phyloP scores from a whole-genome alignment of 805 yeast species.

The Torulaspora microellipsoides region DNA sequence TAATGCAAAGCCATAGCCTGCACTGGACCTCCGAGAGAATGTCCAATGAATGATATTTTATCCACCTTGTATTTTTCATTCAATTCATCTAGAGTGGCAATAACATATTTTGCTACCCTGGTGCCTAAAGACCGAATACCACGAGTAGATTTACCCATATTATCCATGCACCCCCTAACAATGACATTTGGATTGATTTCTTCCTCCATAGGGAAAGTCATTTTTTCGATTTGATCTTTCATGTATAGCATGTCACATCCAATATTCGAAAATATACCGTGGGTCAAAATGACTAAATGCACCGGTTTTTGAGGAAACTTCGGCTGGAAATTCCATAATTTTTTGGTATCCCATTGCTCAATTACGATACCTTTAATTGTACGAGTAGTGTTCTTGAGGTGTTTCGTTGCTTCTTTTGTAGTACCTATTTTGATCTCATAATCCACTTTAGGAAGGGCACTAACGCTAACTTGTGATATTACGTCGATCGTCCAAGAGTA shows the following conservation, averaged over 20 bases:
- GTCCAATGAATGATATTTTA: conserved; percentile 83
- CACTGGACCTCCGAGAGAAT: conserved; percentile 88
- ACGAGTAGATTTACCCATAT: conserved; percentile 81
- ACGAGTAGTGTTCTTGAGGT: conserved; percentile 1
- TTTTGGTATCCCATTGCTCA: conserved; percentile 49
- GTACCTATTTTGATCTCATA: conserved; percentile 60
- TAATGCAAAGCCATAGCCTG: conserved; percentile 90
- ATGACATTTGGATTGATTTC: conserved; percentile 49
- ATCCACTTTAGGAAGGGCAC: conserved; percentile 60
- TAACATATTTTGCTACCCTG: conserved; percentile 68
- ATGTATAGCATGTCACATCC: conserved; percentile 87
- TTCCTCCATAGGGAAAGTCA: conserved; percentile 16
- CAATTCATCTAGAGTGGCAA: conserved; percentile 44
- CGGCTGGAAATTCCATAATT: conserved; percentile 73
- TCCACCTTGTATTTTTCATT: conserved; percentile 40
- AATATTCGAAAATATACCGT: conserved; percentile 86
- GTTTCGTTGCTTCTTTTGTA: conserved; percentile 29
- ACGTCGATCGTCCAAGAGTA: conserved; percentile 81
- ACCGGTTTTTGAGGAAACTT: conserved; percentile 49
- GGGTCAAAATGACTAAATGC: conserved; percentile 83
- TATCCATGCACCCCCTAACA: conserved; percentile 78
- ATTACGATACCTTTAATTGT: conserved; percentile 25
- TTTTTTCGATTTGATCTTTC: conserved; percentile 69
- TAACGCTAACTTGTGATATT: conserved; percentile 72
- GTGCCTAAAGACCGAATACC: conserved; percentile 84